A percentile compares a stretch with the other conserved stretches of the same genome.
These are phyloP conservation scores for Xylaria venustula DNA, from an alignment of 495 filamentous ascomycete genomes.

Conservation along the genomic window DNA sequence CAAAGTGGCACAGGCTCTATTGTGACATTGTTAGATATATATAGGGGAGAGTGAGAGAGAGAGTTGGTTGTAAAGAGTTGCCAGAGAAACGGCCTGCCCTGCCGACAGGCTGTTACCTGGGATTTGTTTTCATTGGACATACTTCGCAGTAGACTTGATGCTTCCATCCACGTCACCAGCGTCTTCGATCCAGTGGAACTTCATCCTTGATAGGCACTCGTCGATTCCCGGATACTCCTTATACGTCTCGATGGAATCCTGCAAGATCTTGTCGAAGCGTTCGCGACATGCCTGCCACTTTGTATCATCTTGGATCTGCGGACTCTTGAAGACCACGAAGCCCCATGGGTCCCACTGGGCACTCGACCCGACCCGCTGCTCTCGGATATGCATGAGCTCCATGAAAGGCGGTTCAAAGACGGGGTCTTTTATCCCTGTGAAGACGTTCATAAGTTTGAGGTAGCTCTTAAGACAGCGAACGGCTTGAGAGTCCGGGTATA, in stretches of 20 bases:
- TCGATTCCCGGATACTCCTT: not conserved
- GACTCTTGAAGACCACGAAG: slow-evolving; percentile 7
- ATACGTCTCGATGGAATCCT: not conserved
- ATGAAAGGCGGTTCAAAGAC: not conserved
- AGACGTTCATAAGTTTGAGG: not conserved
- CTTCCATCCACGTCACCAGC: not conserved
- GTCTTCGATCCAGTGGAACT: slow-evolving; percentile 1
- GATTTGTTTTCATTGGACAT: no score
- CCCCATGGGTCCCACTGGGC: slow-evolving; percentile 3
- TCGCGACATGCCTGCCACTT: not conserved
- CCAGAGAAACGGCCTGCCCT: no score
- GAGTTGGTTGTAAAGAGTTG: no score
- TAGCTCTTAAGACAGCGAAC: not conserved
- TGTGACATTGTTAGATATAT: not conserved
- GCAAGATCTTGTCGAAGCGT: slow-evolving; percentile 2
- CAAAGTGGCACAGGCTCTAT: not conserved
- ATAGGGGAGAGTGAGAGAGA: no score
- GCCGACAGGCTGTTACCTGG: no score
- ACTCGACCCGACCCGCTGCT: not conserved
- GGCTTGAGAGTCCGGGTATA: not conserved
- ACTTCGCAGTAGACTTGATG: slow-evolving; percentile 1
- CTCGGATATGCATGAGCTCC: not conserved
- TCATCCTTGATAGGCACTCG: slow-evolving; percentile 3
- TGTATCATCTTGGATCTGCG: not conserved
- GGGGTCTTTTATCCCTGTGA: not conserved